A percentile compares a stretch with the other conserved stretches of the same genome.
These are phyloP conservation scores for Aristolochia californica DNA, from an alignment of 164 flowering plant species.

Conservation along the genomic window DNA sequence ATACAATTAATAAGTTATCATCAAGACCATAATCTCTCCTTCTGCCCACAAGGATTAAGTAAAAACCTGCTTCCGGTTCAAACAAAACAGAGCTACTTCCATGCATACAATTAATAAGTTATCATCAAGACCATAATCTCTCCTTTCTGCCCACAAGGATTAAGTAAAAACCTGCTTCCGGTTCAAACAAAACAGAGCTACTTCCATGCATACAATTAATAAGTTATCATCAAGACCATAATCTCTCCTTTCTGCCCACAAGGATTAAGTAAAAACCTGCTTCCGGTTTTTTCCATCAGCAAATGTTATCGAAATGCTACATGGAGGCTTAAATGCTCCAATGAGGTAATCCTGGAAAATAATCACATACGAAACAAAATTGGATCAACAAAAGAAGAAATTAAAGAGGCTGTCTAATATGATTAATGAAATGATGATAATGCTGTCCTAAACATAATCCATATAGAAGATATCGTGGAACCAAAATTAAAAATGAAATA, in stretches of 20 bases:
- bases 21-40: neutral
- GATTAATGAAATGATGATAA: too few relatives aligned
- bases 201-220: too few relatives aligned
- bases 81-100: too few relatives aligned
- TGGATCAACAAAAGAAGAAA: too few relatives aligned
- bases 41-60: neutral
- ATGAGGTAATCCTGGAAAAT: constrained; percentile 55
- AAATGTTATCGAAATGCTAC: constrained; percentile 60
- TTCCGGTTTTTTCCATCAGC: constrained; percentile 76
- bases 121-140: neutral
- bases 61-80: constrained; percentile 76
- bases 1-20: neutral
- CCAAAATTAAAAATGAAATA: too few relatives aligned
- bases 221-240: neutral
- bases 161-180: constrained; percentile 63
- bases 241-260: neutral
- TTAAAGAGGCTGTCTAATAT: too few relatives aligned
- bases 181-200: too few relatives aligned
- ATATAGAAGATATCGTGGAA: too few relatives aligned
- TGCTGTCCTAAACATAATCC: too few relatives aligned
- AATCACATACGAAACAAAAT: too few relatives aligned
- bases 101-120: neutral
- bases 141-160: neutral
- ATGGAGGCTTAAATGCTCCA: constrained; percentile 88
- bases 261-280: constrained; percentile 39